Evolutionary conservation across 1,139 yeast species (phyloP), one percentile per base, ranked within the genome.

Genomic region (Yamadazyma dendronema): DNA sequence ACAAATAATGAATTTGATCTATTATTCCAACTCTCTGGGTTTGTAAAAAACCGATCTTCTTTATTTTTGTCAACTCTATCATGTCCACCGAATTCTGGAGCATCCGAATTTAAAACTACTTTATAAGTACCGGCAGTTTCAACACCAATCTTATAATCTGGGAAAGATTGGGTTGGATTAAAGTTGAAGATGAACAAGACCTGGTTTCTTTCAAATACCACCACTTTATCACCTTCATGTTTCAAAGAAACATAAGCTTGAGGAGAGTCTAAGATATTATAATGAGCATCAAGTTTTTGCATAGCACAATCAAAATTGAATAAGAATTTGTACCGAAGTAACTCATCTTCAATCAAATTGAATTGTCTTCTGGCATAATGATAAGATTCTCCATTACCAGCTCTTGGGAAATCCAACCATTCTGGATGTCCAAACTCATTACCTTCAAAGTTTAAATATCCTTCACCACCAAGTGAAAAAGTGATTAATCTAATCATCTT

Each of bases 341-440:
- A 64, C 22, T 82, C 76, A 58, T 92, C 97, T 42, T 84, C 82
- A 28, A 84, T 78, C 50, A 92, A 72, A 53, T 86, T 86, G 72
- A 92, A 92, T 62, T 92, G 97, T 53, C 98, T 79, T 56, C 97
- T 79, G 6, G 97, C 96, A 56, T 92, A 92, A 61, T 86, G 94
- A 64, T 86, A 92, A 15, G 95, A 83, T 59, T 89, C 90, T 27
- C 74, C 74, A 60, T 92, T 92, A 32, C 96, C 97, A 29, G 48
- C 84, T 50, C 97, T 79, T 10, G 98, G 98, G 72, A 92, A 92
- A 61, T 92, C 98, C 34, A 92, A 74, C 98, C 98, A 92, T 59
- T 92, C 98, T 3, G 98, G 98, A 54, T 92, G 98, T 12, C 98
- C 98, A 66, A 92, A 92, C 63, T 92, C 98, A 56, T 92, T 92